These are phyloP conservation scores for Neurospora sp. DNA, from an alignment of 495 filamentous ascomycete genomes.

Conservation along the genomic window DNA sequence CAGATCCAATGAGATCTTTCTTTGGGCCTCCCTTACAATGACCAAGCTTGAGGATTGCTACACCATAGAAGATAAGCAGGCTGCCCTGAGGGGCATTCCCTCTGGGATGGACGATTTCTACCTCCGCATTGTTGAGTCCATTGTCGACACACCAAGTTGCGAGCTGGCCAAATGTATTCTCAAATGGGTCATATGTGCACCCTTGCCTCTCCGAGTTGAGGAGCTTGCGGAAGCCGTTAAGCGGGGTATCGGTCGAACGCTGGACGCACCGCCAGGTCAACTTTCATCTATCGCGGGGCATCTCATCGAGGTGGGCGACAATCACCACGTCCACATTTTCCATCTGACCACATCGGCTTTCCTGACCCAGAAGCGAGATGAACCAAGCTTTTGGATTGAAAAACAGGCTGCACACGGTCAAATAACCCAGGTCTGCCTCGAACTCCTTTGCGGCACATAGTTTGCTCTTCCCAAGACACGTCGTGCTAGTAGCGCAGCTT, in stretches of 20 bases:
- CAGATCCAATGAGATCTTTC: constrained; percentile 12
- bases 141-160: background rate
- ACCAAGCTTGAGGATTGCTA: constrained; percentile 4
- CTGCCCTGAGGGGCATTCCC: constrained; percentile 3
- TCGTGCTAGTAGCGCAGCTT: background rate
- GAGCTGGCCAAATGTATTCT: constrained; percentile 7
- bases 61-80: constrained; percentile 12
- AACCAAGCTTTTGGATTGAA: too few relatives aligned
- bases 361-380: background rate
- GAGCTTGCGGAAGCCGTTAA: constrained; percentile 5
- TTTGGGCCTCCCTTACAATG: constrained; percentile 12
- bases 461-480: background rate
- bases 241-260: constrained; percentile 2
- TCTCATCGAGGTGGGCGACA: constrained; percentile 1
- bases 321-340: background rate
- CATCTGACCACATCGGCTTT: constrained; percentile 4
- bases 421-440: background rate
- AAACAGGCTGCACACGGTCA: background rate
- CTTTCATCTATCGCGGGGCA: constrained; percentile 1
- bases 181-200: constrained; percentile 7
- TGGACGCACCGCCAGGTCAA: background rate
- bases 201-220: background rate
- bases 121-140: background rate
- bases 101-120: constrained; percentile 6
- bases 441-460: background rate